Percentiles rank a stretch among this genome's conserved stretches.
phyloP scores from a whole-genome alignment of 129 eudicot species.

The Glebionis coronaria region DNA sequence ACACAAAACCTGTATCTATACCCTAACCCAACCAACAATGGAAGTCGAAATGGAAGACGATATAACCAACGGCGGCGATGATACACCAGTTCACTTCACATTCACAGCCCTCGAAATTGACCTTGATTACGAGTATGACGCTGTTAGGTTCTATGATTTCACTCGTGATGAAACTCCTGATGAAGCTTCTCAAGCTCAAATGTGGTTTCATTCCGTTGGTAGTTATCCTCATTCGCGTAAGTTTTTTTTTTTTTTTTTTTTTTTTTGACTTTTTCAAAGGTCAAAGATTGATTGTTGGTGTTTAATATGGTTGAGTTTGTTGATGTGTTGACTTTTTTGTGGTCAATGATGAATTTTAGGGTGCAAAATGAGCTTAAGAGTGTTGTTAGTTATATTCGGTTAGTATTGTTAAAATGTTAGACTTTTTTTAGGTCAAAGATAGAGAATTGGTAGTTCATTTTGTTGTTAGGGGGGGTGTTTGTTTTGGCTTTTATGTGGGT shows the following conservation, averaged over 20 bases:
- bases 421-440: too few species aligned
- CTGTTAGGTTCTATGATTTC: constrained; percentile 72
- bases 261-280: too few species aligned
- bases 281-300: not conserved
- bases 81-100: constrained; percentile 39
- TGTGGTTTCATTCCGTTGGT: constrained; percentile 61
- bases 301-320: too few species aligned
- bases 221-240: constrained; percentile 94
- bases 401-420: too few species aligned
- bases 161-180: constrained; percentile 50
- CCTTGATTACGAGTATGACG: constrained; percentile 88
- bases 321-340: too few species aligned
- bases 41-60: constrained; percentile 41
- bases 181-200: constrained; percentile 64
- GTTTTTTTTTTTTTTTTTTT: constrained; percentile 13
- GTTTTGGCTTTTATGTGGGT: too few species aligned
- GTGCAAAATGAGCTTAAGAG: too few species aligned
- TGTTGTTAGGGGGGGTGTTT: too few species aligned
- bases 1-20: too few species aligned
- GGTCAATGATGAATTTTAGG: too few species aligned
- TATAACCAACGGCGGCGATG: constrained; percentile 2
- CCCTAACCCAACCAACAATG: not conserved
- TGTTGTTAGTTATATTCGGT: too few species aligned
- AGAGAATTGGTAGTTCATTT: too few species aligned
- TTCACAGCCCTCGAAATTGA: constrained; percentile 82